phyloP scores from a whole-genome alignment of 2,329 filamentous ascomycete genomes.

The Cladosporium colombiae region DNA sequence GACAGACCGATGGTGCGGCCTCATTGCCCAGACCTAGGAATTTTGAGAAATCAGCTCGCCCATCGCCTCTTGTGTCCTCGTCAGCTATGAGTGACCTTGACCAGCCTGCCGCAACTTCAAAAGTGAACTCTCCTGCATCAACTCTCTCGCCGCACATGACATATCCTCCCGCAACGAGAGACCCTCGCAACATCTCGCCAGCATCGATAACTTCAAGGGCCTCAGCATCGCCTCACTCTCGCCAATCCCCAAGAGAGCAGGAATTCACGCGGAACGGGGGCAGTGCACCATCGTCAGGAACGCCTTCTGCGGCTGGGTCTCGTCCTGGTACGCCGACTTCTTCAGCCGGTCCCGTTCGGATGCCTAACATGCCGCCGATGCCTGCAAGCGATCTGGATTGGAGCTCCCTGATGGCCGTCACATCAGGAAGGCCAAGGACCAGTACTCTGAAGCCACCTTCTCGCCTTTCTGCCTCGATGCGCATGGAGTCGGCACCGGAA shows the following conservation, averaged over 20 bases:
- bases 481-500: slow-evolving; percentile 20
- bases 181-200: slow-evolving; percentile 31
- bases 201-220: slow-evolving; percentile 24
- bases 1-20: slow-evolving; percentile 33
- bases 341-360: slow-evolving; percentile 22
- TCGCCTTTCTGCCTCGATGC: slow-evolving; percentile 18
- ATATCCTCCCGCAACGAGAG: neutral
- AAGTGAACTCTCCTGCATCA: neutral
- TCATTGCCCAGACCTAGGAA: slow-evolving; percentile 26
- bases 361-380: slow-evolving; percentile 26
- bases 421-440: slow-evolving; percentile 12
- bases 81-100: slow-evolving; percentile 13
- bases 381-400: slow-evolving; percentile 37
- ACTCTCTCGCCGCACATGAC: slow-evolving; percentile 7
- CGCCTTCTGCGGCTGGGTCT: slow-evolving; percentile 29
- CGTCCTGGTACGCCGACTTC: slow-evolving; percentile 32
- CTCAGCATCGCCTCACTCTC: slow-evolving; percentile 19
- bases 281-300: slow-evolving; percentile 26
- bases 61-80: slow-evolving; percentile 31
- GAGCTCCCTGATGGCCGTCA: slow-evolving; percentile 24
- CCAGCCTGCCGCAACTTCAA: neutral
- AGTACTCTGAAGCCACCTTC: slow-evolving; percentile 11
- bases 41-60: slow-evolving; percentile 31
- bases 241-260: slow-evolving; percentile 25
- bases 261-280: slow-evolving; percentile 23